These are phyloP conservation scores for Aspergillus awamori DNA, from an alignment of 2,329 filamentous ascomycete genomes.

Conservation along the genomic window DNA sequence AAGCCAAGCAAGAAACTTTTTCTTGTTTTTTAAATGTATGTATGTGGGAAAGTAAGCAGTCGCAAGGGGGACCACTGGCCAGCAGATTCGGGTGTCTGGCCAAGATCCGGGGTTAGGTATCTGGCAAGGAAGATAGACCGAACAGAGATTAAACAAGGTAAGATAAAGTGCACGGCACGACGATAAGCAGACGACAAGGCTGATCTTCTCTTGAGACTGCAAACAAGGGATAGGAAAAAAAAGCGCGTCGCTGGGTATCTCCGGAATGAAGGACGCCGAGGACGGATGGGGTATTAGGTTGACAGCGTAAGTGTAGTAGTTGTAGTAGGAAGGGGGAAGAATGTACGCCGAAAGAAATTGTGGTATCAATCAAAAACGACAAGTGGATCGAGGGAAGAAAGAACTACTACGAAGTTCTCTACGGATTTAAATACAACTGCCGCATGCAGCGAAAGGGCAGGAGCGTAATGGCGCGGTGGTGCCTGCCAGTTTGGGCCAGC, in stretches of 20 bases:
- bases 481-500: conserved; percentile 2
- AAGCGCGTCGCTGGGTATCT: conserved; percentile 27
- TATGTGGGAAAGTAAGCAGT: background rate
- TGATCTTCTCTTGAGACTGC: background rate
- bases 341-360: background rate
- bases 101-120: background rate
- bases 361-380: background rate
- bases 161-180: conserved; percentile 3
- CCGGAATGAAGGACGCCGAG: conserved; percentile 21
- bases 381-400: background rate
- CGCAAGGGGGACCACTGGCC: conserved; percentile 1
- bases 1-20: background rate
- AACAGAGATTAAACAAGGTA: background rate
- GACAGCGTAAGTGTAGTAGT: background rate
- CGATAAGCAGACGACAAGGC: conserved; percentile 7
- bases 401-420: background rate
- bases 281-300: conserved; percentile 4
- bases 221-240: conserved; percentile 14
- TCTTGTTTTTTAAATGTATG: background rate
- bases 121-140: background rate
- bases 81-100: background rate
- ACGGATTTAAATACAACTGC: background rate
- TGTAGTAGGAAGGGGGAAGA: background rate
- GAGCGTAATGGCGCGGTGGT: background rate
- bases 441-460: background rate